Evolutionary conservation across 176 grass and related monocot genomes (phyloP).

Genomic region (Carex scoparia): DNA sequence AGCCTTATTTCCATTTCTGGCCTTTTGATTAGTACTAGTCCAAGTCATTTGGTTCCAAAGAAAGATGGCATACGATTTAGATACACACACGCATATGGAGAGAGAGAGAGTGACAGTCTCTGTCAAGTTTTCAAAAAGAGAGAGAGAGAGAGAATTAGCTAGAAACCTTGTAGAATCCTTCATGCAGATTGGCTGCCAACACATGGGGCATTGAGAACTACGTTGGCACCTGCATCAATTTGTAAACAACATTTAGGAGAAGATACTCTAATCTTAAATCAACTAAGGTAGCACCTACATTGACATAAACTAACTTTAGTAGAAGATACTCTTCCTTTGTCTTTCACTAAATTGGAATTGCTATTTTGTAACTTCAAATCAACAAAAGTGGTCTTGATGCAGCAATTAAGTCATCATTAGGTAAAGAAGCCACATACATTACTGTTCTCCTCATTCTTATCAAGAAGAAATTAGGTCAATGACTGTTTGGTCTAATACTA

Average conservation of each 20-base stretch:
- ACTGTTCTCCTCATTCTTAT: not conserved
- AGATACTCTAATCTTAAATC: constrained; percentile 23
- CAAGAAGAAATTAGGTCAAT: not conserved
- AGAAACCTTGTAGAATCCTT: constrained; percentile 78
- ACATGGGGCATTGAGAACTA: constrained; percentile 98
- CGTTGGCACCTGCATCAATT: constrained; percentile 66
- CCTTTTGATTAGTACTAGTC: not conserved
- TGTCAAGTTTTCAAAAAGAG: not conserved
- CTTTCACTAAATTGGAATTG: too few species aligned
- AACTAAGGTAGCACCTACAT: not conserved
- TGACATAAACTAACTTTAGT: not conserved
- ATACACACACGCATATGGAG: not conserved
- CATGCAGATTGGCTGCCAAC: constrained; percentile 77
- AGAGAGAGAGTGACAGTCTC: not conserved
- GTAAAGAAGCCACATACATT: not conserved
- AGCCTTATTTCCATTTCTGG: not conserved
- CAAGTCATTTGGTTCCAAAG: not conserved
- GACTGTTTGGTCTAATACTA: not conserved
- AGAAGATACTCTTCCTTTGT: not conserved
- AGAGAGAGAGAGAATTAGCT: constrained; percentile 7
- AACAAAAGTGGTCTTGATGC: not conserved
- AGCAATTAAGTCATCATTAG: constrained; percentile 2
- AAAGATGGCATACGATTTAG: constrained; percentile 1
- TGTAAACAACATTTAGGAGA: constrained; percentile 14
- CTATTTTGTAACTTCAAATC: not conserved